These are phyloP conservation scores for Xylariales sp. DNA, from an alignment of 2,329 filamentous ascomycete species.

Conservation along the genomic window DNA sequence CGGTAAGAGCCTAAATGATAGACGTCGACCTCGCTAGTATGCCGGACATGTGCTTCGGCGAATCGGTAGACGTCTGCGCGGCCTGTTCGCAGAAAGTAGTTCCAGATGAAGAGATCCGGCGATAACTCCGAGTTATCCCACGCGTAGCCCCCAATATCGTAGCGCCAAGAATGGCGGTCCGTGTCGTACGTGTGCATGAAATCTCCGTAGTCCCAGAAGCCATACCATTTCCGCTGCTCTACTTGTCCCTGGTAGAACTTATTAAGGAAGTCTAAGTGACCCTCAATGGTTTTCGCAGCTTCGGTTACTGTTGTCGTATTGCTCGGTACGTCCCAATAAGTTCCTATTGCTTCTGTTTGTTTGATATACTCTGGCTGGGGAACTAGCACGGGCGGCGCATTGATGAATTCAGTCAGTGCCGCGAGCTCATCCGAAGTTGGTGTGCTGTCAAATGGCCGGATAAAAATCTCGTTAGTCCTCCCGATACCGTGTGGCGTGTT, in stretches of 20 bases:
- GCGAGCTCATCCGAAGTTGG: slow-evolving; percentile 61
- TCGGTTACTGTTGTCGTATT: slow-evolving; percentile 39
- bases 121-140: slow-evolving; percentile 75
- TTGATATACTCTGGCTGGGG: slow-evolving; percentile 62
- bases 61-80: slow-evolving; percentile 67
- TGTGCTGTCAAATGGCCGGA: slow-evolving; percentile 64
- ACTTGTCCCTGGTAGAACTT: slow-evolving; percentile 67
- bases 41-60: slow-evolving; percentile 68
- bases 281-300: slow-evolving; percentile 58
- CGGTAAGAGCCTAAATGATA: slow-evolving; percentile 70
- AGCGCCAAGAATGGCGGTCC: slow-evolving; percentile 70
- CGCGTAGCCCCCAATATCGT: slow-evolving; percentile 72
- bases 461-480: slow-evolving; percentile 66
- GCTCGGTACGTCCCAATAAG: slow-evolving; percentile 63
- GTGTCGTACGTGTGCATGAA: slow-evolving; percentile 71
- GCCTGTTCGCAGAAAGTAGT: slow-evolving; percentile 70
- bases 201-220: slow-evolving; percentile 72
- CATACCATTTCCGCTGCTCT: slow-evolving; percentile 70
- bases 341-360: slow-evolving; percentile 64
- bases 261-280: slow-evolving; percentile 66
- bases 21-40: slow-evolving; percentile 70
- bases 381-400: slow-evolving; percentile 64
- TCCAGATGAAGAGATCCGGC: slow-evolving; percentile 72
- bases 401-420: slow-evolving; percentile 57
- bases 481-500: slow-evolving; percentile 68